These are phyloP conservation scores for Spinellus fusiger DNA, from an alignment of 192 early-diverging fungal species.

Conservation along the genomic window DNA sequence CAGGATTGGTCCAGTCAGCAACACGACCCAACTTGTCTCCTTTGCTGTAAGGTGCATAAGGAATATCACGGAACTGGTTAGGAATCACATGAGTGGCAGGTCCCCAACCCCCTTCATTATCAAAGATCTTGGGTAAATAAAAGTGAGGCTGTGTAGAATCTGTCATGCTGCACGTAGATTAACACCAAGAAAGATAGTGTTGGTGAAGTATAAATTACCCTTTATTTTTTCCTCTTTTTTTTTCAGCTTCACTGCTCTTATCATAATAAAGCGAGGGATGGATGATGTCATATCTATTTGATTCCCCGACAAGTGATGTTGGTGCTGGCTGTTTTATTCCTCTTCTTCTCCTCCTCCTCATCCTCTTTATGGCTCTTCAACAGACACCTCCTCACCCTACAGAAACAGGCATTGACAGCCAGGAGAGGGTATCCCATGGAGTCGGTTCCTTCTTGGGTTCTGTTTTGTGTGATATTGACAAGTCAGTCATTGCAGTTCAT, in stretches of 20 bases:
- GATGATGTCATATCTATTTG: not conserved
- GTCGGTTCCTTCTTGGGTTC: constrained; percentile 39
- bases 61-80: constrained; percentile 69
- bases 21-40: constrained; percentile 91
- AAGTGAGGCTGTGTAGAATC: constrained; percentile 45
- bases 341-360: not conserved
- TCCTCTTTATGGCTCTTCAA: not conserved
- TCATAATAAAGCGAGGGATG: too few species aligned
- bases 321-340: not conserved
- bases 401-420: not conserved
- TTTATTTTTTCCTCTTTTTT: not conserved
- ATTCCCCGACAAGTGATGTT: too few species aligned
- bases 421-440: constrained; percentile 9
- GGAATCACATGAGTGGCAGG: constrained; percentile 62
- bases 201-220: not conserved
- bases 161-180: not conserved
- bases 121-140: constrained; percentile 69
- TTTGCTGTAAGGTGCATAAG: constrained; percentile 94
- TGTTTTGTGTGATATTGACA: constrained; percentile 47
- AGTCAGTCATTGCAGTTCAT: constrained; percentile 40
- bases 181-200: not conserved
- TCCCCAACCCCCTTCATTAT: constrained; percentile 88
- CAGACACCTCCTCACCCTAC: too few species aligned
- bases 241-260: not conserved
- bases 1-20: constrained; percentile 85